Conservation (phyloP, 1,284 basidiomycete genomes). For the Exsudoporus floridanus region DNA sequence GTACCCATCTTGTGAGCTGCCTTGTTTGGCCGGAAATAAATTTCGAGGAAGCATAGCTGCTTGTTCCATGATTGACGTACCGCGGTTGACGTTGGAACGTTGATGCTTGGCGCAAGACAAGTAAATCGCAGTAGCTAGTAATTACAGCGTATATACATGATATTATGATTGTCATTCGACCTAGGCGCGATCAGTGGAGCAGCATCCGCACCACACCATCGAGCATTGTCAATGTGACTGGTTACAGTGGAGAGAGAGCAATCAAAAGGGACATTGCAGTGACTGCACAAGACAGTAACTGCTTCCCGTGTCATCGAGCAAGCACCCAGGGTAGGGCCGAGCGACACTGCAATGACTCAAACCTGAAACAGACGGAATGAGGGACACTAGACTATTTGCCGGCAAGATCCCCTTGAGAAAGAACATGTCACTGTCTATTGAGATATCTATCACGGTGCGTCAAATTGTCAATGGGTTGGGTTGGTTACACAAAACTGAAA, state of each 20-base stretch:
- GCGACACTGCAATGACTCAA: not conserved
- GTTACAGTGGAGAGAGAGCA: too few relatives aligned
- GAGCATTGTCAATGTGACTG: too few relatives aligned
- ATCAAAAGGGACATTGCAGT: too few relatives aligned
- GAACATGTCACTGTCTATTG: not conserved
- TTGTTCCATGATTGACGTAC: too few relatives aligned
- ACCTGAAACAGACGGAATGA: not conserved
- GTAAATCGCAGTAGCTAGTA: not conserved
- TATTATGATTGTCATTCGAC: too few relatives aligned
- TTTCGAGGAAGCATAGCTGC: not conserved
- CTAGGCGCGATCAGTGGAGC: too few relatives aligned
- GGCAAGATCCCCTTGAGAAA: not conserved
- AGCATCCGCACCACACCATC: too few relatives aligned
- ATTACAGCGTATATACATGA: too few relatives aligned
- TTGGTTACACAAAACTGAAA: not conserved
- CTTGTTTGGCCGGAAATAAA: too few relatives aligned
- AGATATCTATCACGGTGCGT: not conserved
- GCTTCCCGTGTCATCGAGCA: too few relatives aligned
- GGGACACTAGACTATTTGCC: not conserved
- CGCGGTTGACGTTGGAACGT: too few relatives aligned
- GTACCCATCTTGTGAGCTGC: slow-evolving; percentile 35
- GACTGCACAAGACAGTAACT: too few relatives aligned
- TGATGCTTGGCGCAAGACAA: slow-evolving; percentile 6
- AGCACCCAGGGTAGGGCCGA: not conserved
- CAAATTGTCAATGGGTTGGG: not conserved